These are phyloP conservation scores for Pleurotus platypus DNA, from an alignment of 768 basidiomycete genomes.

Conservation along the genomic window DNA sequence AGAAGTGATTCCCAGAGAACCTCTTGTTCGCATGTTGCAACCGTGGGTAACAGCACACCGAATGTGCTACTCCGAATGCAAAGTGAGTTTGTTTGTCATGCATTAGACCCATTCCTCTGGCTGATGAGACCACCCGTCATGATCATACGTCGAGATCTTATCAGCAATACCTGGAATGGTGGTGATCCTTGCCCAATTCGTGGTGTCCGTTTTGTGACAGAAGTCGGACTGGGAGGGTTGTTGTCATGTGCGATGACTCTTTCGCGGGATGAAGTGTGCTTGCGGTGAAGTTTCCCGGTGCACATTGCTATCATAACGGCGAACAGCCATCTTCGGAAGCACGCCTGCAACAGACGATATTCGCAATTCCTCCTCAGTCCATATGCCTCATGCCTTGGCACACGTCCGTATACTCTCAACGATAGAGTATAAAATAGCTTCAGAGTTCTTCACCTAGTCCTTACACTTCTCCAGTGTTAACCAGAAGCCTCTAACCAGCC, in stretches of 20 bases:
- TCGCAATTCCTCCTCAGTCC: neutral
- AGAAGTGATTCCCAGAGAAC: neutral
- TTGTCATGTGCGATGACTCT: neutral
- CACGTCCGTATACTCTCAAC: neutral
- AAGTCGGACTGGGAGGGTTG: neutral
- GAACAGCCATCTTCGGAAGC: neutral
- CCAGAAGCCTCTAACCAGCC: neutral
- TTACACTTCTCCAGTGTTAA: constrained; percentile 4
- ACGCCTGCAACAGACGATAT: neutral
- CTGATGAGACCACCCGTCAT: neutral
- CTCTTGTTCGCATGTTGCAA: neutral
- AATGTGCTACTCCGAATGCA: neutral
- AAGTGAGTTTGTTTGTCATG: neutral
- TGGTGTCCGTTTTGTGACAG: neutral
- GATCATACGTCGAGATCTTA: no score
- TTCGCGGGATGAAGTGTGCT: no score
- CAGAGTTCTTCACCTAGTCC: neutral
- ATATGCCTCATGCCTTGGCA: constrained; percentile 5
- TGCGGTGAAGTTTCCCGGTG: neutral
- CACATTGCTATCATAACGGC: neutral
- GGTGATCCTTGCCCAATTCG: neutral
- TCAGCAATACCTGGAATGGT: no score
- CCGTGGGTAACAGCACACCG: neutral
- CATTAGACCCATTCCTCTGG: neutral
- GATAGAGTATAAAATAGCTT: neutral